These are phyloP conservation scores for Condylostoma magnum DNA, from an alignment of 169 alveolate genomes.

Conservation along the genomic window DNA sequence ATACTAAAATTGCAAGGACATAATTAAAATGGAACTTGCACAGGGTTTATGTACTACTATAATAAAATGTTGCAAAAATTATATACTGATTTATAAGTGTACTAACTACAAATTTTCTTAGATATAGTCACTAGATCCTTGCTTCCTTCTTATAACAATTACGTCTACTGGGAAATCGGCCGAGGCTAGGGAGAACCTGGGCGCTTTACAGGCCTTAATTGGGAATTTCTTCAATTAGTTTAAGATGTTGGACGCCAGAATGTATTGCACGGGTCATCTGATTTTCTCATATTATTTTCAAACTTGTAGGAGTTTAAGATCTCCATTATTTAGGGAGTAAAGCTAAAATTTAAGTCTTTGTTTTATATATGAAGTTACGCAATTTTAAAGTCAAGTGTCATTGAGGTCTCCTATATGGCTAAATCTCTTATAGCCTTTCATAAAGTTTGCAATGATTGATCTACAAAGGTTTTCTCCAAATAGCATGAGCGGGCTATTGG, in stretches of 20 bases:
- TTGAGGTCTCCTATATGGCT: background rate
- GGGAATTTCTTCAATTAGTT: background rate
- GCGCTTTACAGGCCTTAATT: too few species aligned
- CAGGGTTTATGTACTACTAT: too few species aligned
- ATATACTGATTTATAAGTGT: too few species aligned
- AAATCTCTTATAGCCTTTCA: slow-evolving; percentile 8
- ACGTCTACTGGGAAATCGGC: too few species aligned
- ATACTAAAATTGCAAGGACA: too few species aligned
- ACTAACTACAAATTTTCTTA: too few species aligned
- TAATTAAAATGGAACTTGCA: too few species aligned
- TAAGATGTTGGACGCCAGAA: background rate
- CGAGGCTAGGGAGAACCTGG: too few species aligned
- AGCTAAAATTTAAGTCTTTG: background rate
- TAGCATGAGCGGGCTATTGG: slow-evolving; percentile 40
- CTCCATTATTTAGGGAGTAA: background rate
- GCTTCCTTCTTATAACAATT: too few species aligned
- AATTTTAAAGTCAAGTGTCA: background rate
- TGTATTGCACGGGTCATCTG: background rate
- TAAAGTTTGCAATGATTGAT: slow-evolving; percentile 28
- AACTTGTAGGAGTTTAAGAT: background rate
- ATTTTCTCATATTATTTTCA: background rate
- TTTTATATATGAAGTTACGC: background rate
- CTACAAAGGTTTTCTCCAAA: slow-evolving; percentile 31
- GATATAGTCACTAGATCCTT: too few species aligned
- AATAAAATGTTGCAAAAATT: too few species aligned